phyloP scores from a whole-genome alignment of 2,329 filamentous ascomycete genomes.

The Podosphaera fusca region DNA sequence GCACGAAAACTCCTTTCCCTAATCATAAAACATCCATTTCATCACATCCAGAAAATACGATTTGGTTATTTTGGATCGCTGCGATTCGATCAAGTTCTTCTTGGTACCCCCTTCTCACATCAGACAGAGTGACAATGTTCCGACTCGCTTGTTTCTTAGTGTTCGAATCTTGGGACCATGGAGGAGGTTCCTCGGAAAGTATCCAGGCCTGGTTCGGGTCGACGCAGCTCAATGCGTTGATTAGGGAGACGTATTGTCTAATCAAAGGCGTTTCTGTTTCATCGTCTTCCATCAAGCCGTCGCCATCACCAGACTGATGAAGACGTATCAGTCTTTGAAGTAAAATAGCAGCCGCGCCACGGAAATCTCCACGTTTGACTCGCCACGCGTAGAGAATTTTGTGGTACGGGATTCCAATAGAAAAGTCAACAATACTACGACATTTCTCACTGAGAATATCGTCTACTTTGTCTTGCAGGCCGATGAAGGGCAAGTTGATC shows the following conservation, averaged over 20 bases:
- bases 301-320: constrained; percentile 32
- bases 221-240: constrained; percentile 80
- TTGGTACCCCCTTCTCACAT: constrained; percentile 75
- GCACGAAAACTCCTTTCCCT: neutral
- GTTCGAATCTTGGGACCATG: neutral
- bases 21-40: constrained; percentile 19
- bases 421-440: constrained; percentile 41
- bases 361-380: constrained; percentile 66
- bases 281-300: constrained; percentile 27
- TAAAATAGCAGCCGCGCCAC: constrained; percentile 45
- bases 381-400: constrained; percentile 84
- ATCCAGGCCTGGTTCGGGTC: constrained; percentile 66
- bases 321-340: constrained; percentile 41
- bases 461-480: constrained; percentile 58
- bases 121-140: constrained; percentile 62
- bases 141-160: constrained; percentile 21
- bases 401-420: constrained; percentile 48
- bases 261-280: constrained; percentile 40
- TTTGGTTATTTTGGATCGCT: constrained; percentile 72
- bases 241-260: constrained; percentile 66
- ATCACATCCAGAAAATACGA: constrained; percentile 39
- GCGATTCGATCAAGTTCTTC: constrained; percentile 71
- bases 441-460: constrained; percentile 51
- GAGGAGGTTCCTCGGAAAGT: constrained; percentile 26
- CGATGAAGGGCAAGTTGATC: constrained; percentile 54